phyloP scores from a whole-genome alignment of 768 basidiomycete genomes.

The Trametes maxima region DNA sequence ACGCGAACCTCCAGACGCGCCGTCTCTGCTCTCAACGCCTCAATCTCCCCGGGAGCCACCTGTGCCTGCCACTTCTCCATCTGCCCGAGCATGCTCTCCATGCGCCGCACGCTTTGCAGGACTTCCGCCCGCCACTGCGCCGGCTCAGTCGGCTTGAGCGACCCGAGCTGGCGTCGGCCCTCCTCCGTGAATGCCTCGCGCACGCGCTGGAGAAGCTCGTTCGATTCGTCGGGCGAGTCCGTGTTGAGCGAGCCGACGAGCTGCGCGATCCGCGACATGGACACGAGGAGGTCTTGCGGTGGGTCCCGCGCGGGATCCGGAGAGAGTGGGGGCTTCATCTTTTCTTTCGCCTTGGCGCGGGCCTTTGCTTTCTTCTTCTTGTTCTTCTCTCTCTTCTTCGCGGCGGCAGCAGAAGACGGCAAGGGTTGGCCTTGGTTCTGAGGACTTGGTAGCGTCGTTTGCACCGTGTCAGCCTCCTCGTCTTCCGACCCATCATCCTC shows the following conservation, averaged over 20 bases:
- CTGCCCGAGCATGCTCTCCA: constrained; percentile 21
- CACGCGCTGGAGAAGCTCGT: constrained; percentile 5
- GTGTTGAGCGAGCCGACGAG: constrained; percentile 15
- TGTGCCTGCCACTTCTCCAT: constrained; percentile 20
- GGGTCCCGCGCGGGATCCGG: neutral
- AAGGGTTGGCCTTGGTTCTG: neutral
- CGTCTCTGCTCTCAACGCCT: constrained; percentile 16
- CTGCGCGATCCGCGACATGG: constrained; percentile 21
- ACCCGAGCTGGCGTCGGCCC: constrained; percentile 2
- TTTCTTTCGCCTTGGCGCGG: constrained; percentile 16
- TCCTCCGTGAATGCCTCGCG: constrained; percentile 14
- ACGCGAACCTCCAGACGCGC: constrained; percentile 17
- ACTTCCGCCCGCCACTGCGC: constrained; percentile 22
- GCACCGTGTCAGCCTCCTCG: constrained; percentile 3
- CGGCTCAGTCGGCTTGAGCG: neutral
- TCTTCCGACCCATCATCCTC: neutral
- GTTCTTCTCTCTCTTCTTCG: constrained; percentile 11
- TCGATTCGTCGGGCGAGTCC: constrained; percentile 4
- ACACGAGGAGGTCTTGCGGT: constrained; percentile 19
- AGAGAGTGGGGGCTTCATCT: neutral
- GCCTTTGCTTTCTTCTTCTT: constrained; percentile 11
- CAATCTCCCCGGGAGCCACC: constrained; percentile 17
- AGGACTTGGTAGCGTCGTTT: neutral
- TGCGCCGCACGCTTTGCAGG: constrained; percentile 19
- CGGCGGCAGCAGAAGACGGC: neutral